Evolutionary conservation across 2,329 filamentous ascomycete genomes (phyloP), one percentile per base, ranked within the genome.

Genomic region (Diaporthe sp.): DNA sequence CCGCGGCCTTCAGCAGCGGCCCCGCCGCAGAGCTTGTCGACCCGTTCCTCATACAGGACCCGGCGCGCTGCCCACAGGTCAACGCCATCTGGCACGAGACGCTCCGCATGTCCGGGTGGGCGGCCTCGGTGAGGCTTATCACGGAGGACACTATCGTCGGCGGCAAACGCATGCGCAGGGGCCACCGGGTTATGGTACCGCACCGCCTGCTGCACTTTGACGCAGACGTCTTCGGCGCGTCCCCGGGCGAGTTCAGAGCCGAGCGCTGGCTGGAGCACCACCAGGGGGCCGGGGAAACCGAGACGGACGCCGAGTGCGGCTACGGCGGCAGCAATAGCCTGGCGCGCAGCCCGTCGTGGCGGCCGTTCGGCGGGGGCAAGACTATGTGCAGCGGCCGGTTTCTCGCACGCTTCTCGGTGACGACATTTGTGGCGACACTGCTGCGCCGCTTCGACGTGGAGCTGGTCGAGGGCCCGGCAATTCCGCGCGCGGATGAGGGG

Each of bases 21-120:
- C n/a, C n/a, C n/a, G n/a, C n/a, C n/a, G n/a, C n/a, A n/a, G 80
- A 81, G 19, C 80, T 82, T 9, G 79, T 84, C 22, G 78, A 81
- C 17, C 72, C 78, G 25, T 55, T 78, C n/a, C 81, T 79, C 73
- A 81, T 83, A 27, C 79, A 80, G 1, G 81, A 84, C 72, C 22
- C 71, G 1, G 15, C 37, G 1, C 32, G 70, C 7, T 80, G 79
- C 74, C 79, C 77, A 2, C 47, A 56, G 5, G 61, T 81, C 8
- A 75, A 81, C 32, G 72, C 74, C 25, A 73, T 79, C 30, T 81
- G 80, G 79, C 71, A 78, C 56, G 80, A 82, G 73, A 79, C 78
- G 5, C 59, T 81, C 1, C 79, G 79, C 13, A 13, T 79, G 37
- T 44, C 76, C 0, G 75, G 65, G 6, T 78, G 63, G 58, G 70